Evolutionary conservation across 805 yeast species (phyloP).

Genomic region (Wickerhamiella dianesei): DNA sequence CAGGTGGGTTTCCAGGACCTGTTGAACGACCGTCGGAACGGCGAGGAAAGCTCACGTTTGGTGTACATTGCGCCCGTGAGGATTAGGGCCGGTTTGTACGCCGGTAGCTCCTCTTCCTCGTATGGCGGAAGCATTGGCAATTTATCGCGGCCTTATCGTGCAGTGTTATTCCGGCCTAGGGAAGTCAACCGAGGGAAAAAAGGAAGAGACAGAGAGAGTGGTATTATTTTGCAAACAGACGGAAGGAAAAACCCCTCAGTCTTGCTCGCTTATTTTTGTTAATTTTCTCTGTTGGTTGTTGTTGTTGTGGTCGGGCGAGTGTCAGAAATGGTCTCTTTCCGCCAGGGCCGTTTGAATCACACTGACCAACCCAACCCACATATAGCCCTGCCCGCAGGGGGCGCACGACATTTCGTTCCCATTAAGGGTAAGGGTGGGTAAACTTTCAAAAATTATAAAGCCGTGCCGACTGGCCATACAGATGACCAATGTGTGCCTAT

Average conservation of each 20-base stretch:
- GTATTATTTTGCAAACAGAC: too few species aligned
- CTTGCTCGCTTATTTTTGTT: too few species aligned
- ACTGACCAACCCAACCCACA: neutral
- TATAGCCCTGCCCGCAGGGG: neutral
- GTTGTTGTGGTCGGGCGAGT: too few species aligned
- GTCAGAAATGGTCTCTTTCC: too few species aligned
- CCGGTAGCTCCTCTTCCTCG: conserved; percentile 39
- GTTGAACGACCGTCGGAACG: conserved; percentile 52
- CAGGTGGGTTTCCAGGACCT: conserved; percentile 60
- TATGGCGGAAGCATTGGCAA: neutral
- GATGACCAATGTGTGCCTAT: too few species aligned
- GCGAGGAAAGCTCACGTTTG: conserved; percentile 65
- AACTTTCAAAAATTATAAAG: neutral
- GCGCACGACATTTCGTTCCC: neutral
- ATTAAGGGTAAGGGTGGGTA: neutral
- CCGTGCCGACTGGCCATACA: neutral
- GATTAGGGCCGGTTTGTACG: conserved; percentile 51
- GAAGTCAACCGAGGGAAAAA: too few species aligned
- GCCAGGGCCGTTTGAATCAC: too few species aligned
- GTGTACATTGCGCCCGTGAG: conserved; percentile 44
- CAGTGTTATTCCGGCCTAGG: too few species aligned
- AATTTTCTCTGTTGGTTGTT: too few species aligned
- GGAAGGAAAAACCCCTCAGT: too few species aligned
- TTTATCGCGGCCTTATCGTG: neutral
- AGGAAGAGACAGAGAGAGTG: too few species aligned